Percentiles rank a stretch among this genome's conserved stretches.
These are phyloP conservation scores for Aureobasidium mangrovei DNA, from an alignment of 2,329 filamentous ascomycete genomes.

Conservation along the genomic window DNA sequence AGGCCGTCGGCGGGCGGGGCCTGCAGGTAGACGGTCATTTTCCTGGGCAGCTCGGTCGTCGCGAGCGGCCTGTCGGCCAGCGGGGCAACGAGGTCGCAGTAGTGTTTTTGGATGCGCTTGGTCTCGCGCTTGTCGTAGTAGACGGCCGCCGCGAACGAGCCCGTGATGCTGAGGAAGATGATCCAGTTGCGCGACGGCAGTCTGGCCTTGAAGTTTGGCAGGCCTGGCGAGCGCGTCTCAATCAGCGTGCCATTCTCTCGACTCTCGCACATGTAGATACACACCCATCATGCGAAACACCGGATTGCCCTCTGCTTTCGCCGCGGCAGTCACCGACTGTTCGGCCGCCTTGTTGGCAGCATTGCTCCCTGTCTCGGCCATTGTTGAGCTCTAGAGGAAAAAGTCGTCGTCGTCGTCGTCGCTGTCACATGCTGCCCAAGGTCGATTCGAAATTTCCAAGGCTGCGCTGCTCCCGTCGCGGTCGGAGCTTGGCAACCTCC, in stretches of 20 bases:
- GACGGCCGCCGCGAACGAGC: constrained; percentile 68
- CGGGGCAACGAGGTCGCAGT: constrained; percentile 76
- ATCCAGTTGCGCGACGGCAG: constrained; percentile 96
- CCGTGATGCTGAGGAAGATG: constrained; percentile 79
- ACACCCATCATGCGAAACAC: constrained; percentile 63
- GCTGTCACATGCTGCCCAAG: background rate
- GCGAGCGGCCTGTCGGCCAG: constrained; percentile 69
- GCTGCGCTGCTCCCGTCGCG: background rate
- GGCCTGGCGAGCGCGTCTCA: constrained; percentile 42
- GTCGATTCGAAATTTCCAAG: constrained; percentile 2
- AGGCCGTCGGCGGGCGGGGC: constrained; percentile 81
- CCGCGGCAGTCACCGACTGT: background rate
- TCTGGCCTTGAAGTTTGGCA: constrained; percentile 73
- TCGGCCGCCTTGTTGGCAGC: background rate
- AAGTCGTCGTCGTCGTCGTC: background rate
- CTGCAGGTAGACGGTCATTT: constrained; percentile 76
- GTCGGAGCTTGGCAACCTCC: background rate
- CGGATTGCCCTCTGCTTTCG: constrained; percentile 47
- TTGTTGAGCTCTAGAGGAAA: background rate
- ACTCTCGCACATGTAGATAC: constrained; percentile 4
- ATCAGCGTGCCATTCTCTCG: too few species aligned
- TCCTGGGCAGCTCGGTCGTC: constrained; percentile 66
- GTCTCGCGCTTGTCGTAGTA: constrained; percentile 92
- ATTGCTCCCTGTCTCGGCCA: constrained; percentile 2
- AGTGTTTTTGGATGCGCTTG: constrained; percentile 74